phyloP scores from a whole-genome alignment of 2,329 filamentous ascomycete genomes.

The Atkinsonella hypoxylon region DNA sequence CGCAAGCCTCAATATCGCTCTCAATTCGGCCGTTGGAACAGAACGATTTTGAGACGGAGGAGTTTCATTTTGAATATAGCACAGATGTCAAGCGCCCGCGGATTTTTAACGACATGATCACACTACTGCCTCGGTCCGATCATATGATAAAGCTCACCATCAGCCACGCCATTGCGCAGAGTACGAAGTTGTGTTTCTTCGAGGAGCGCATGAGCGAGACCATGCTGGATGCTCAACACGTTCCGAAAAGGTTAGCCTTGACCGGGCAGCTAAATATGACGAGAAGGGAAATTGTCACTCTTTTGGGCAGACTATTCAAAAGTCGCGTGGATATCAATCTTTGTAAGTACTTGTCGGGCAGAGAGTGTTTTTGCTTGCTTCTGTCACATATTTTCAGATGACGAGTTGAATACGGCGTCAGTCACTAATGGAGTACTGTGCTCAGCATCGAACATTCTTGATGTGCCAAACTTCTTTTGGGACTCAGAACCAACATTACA shows the following conservation, averaged over 20 bases:
- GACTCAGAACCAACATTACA: slow-evolving; percentile 91
- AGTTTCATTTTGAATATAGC: slow-evolving; percentile 98
- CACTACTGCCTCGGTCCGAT: slow-evolving; percentile 73
- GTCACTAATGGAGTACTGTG: not conserved
- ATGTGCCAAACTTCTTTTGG: slow-evolving; percentile 98
- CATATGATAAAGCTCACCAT: slow-evolving; percentile 99
- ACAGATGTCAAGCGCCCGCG: slow-evolving; percentile 72
- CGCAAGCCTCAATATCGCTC: slow-evolving; percentile 51
- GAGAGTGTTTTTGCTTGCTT: not conserved
- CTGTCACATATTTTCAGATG: too few relatives aligned
- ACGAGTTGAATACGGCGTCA: not conserved
- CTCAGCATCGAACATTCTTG: slow-evolving; percentile 82
- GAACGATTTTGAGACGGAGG: slow-evolving; percentile 90
- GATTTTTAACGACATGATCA: slow-evolving; percentile 99
- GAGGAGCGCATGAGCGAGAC: slow-evolving; percentile 93
- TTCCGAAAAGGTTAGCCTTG: slow-evolving; percentile 77
- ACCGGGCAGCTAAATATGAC: slow-evolving; percentile 89
- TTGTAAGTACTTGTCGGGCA: slow-evolving; percentile 47
- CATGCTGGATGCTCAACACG: slow-evolving; percentile 84
- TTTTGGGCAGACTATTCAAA: slow-evolving; percentile 83
- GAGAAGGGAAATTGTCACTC: slow-evolving; percentile 80
- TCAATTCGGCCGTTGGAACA: slow-evolving; percentile 72
- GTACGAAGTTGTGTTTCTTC: slow-evolving; percentile 91
- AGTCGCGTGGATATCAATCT: slow-evolving; percentile 94
- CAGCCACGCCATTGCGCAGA: slow-evolving; percentile 93